A percentile compares a stretch with the other conserved stretches of the same genome.
Conservation (phyloP, 2,329 filamentous ascomycete genomes). For the Tympanopsis confertula region DNA sequence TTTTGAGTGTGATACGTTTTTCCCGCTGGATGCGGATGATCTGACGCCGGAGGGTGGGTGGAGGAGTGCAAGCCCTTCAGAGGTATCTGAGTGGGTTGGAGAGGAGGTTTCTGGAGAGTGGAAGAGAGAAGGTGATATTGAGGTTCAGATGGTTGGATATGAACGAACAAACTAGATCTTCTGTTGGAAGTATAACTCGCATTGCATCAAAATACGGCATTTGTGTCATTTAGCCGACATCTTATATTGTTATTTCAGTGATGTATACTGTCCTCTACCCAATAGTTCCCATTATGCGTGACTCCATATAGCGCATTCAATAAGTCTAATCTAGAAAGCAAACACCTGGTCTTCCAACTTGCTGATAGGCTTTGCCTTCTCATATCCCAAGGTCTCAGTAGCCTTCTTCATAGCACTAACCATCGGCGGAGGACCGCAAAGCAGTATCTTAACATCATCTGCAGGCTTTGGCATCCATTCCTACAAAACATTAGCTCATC, state of each 20-base stretch:
- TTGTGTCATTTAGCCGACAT: too few relatives aligned
- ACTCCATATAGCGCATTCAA: too few relatives aligned
- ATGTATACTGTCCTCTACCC: too few relatives aligned
- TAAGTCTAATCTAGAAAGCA: slow-evolving; percentile 26
- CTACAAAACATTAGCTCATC: slow-evolving; percentile 7
- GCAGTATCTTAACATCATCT: slow-evolving; percentile 35
- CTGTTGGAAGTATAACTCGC: too few relatives aligned
- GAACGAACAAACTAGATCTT: not conserved
- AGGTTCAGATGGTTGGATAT: slow-evolving; percentile 1
- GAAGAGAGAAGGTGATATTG: not conserved
- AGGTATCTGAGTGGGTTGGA: not conserved
- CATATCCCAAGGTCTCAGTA: slow-evolving; percentile 34
- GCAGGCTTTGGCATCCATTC: slow-evolving; percentile 33
- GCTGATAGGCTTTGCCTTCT: slow-evolving; percentile 31
- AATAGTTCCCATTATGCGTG: too few relatives aligned
- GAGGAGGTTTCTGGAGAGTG: not conserved
- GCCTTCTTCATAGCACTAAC: slow-evolving; percentile 41
- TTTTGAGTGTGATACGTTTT: slow-evolving; percentile 1
- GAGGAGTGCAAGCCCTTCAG: not conserved
- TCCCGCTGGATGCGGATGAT: not conserved
- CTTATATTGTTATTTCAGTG: too few relatives aligned
- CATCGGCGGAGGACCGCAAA: slow-evolving; percentile 53
- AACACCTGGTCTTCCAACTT: slow-evolving; percentile 46
- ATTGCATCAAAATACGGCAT: too few relatives aligned
- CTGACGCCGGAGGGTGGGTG: not conserved